These are phyloP conservation scores for Kodamaea kakaduensis DNA, from an alignment of 805 yeast genomes.

Conservation along the genomic window DNA sequence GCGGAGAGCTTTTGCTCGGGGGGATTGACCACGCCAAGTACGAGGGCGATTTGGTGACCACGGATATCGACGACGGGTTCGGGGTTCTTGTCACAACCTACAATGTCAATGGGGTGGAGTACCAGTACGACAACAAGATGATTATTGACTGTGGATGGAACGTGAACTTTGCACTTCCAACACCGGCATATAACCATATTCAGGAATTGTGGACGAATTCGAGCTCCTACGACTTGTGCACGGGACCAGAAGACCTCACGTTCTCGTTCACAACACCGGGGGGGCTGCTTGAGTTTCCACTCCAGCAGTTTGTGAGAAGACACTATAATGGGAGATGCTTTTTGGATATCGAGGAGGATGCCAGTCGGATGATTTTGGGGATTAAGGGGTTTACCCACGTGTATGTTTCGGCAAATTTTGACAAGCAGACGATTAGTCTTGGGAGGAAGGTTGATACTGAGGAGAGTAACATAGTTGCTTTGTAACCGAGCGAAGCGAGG, in stretches of 20 bases:
- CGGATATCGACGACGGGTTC: neutral
- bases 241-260: neutral
- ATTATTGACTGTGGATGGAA: neutral
- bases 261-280: neutral
- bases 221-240: neutral
- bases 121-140: constrained; percentile 1
- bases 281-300: neutral
- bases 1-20: constrained; percentile 13
- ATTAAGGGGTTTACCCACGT: neutral
- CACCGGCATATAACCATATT: neutral
- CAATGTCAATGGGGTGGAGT: neutral
- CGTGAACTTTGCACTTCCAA: neutral
- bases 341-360: neutral
- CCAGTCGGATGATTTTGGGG: neutral
- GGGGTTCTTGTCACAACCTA: neutral
- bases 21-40: constrained; percentile 14
- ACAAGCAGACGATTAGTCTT: constrained; percentile 1
- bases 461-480: neutral
- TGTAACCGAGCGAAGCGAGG: too few species aligned
- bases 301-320: neutral
- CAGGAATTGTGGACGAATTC: neutral
- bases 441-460: neutral
- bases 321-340: neutral
- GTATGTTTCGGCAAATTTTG: neutral
- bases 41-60: constrained; percentile 14